Evolutionary conservation across 2,329 filamentous ascomycete genomes (phyloP).

Genomic region (Camptophora hylomeconis): DNA sequence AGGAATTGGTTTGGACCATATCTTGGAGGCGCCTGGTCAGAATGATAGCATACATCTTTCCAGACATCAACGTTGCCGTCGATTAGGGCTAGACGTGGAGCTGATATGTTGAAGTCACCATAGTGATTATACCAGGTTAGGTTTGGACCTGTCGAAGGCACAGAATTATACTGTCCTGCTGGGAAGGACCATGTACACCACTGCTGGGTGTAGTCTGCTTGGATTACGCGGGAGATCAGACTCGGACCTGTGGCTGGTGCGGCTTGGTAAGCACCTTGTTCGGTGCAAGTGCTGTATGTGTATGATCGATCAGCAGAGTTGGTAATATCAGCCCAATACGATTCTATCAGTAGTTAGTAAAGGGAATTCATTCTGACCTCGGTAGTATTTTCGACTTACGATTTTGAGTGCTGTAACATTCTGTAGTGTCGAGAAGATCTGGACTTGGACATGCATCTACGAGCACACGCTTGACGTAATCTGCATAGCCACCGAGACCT

Average conservation of each 20-base stretch:
- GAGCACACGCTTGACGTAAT: slow-evolving; percentile 36
- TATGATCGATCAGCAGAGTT: slow-evolving; percentile 34
- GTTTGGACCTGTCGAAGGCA: slow-evolving; percentile 31
- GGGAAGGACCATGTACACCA: slow-evolving; percentile 45
- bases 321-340: slow-evolving; percentile 31
- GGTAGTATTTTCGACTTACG: slow-evolving; percentile 6
- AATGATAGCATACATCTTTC: slow-evolving; percentile 40
- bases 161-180: slow-evolving; percentile 30
- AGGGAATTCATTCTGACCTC: background rate
- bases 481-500: slow-evolving; percentile 38
- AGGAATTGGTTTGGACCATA: slow-evolving; percentile 36
- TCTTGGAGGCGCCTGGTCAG: slow-evolving; percentile 26
- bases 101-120: slow-evolving; percentile 34
- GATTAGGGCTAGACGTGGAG: slow-evolving; percentile 37
- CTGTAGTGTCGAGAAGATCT: slow-evolving; percentile 21
- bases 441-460: slow-evolving; percentile 31
- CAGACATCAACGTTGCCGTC: slow-evolving; percentile 41
- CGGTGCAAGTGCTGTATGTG: slow-evolving; percentile 35
- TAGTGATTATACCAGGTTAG: slow-evolving; percentile 32
- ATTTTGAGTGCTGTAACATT: slow-evolving; percentile 36
- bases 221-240: slow-evolving; percentile 35
- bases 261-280: slow-evolving; percentile 38
- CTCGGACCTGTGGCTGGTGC: slow-evolving; percentile 29
- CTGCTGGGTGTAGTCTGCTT: slow-evolving; percentile 39
- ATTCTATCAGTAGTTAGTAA: slow-evolving; percentile 12